phyloP scores from a whole-genome alignment of 2,329 filamentous ascomycete species.

The Phialophora verrucosa region DNA sequence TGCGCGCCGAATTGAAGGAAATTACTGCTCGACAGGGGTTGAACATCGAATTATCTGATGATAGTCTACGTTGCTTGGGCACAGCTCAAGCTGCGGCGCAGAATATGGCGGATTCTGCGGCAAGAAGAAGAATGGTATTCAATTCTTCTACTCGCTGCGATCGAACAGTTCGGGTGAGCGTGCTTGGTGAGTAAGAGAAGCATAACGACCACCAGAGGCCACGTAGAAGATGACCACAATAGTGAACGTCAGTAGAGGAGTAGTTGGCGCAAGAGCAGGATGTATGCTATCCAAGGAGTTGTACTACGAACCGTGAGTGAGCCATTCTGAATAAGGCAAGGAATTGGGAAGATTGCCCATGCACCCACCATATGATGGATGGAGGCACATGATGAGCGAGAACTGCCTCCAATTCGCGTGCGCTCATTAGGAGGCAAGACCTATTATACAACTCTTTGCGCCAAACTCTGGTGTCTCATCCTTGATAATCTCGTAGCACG shows the following conservation, averaged over 20 bases:
- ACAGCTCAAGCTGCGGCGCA: background rate
- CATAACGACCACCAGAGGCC: too few species aligned
- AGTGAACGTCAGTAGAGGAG: too few species aligned
- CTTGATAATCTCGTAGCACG: background rate
- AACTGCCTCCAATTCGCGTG: background rate
- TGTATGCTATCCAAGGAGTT: too few species aligned
- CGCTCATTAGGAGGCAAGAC: background rate
- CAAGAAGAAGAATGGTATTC: background rate
- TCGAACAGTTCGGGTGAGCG: background rate
- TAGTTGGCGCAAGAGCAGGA: too few species aligned
- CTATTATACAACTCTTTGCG: slow-evolving; percentile 16
- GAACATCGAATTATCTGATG: background rate
- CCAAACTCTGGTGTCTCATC: background rate
- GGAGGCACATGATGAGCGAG: background rate
- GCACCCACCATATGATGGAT: background rate
- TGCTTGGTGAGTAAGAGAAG: too few species aligned
- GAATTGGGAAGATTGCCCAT: too few species aligned
- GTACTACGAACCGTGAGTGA: too few species aligned
- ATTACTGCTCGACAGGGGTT: too few species aligned
- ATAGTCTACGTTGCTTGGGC: background rate
- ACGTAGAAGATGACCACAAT: too few species aligned
- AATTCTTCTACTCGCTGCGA: background rate
- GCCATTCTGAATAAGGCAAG: too few species aligned
- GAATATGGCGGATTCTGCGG: background rate
- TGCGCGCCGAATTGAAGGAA: too few species aligned